A percentile compares a stretch with the other conserved stretches of the same genome.
Evolutionary conservation across 306 rosid species (phyloP).

Genomic region (Quercus parvula): DNA sequence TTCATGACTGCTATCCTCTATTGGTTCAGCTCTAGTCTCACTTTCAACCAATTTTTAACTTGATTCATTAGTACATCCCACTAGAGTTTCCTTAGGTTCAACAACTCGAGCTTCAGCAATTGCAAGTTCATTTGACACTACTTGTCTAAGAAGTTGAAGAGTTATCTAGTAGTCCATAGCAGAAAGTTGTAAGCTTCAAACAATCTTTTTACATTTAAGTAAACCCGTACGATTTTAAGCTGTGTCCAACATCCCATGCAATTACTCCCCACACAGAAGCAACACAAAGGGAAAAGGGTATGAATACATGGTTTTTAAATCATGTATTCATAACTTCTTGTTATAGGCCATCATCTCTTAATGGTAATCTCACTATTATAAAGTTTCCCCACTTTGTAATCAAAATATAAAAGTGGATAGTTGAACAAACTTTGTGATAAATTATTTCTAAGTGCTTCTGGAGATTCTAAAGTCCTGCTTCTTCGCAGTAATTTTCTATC

Average conservation of each 20-base stretch:
- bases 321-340: not conserved
- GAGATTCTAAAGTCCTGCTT: conserved; percentile 92
- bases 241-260: not conserved
- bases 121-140: conserved; percentile 37
- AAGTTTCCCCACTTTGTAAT: not conserved
- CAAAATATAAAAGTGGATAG: conserved; percentile 1
- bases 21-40: conserved; percentile 18
- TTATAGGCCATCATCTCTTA: not conserved
- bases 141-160: conserved; percentile 77
- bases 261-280: not conserved
- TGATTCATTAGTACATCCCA: conserved; percentile 27
- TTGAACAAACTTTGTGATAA: conserved; percentile 74
- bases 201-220: not conserved
- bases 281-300: too few species aligned
- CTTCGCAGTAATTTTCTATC: conserved; percentile 87
- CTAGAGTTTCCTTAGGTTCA: conserved; percentile 32
- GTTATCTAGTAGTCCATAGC: conserved; percentile 73
- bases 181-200: conserved; percentile 16
- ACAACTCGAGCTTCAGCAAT: conserved; percentile 22
- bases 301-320: not conserved
- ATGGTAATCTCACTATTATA: not conserved
- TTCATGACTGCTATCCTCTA: conserved; percentile 30
- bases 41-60: conserved; percentile 21
- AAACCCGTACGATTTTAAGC: not conserved
- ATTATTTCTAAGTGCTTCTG: conserved; percentile 95